A percentile compares a stretch with the other conserved stretches of the same genome.
phyloP scores from a whole-genome alignment of 2,329 filamentous ascomycete species.

The Aureobasidium sp. region DNA sequence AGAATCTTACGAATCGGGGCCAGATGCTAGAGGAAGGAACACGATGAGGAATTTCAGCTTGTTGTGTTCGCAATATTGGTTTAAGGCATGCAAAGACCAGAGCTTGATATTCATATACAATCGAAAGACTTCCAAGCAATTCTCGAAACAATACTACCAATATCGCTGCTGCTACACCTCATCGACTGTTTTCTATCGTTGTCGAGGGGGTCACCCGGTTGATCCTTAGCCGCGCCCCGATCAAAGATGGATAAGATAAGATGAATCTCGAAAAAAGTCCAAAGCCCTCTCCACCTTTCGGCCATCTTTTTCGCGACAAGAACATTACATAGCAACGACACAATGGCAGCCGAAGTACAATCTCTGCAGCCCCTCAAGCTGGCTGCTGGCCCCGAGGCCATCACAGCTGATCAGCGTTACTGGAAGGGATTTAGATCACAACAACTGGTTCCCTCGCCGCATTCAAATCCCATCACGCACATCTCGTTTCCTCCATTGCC shows the following conservation, averaged over 20 bases:
- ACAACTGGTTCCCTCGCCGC: conserved; percentile 81
- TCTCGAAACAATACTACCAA: no score
- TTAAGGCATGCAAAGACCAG: neutral
- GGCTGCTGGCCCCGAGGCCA: conserved; percentile 69
- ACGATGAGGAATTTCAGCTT: neutral
- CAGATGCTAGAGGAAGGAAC: neutral
- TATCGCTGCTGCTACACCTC: neutral
- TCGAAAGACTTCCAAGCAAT: neutral
- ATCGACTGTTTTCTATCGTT: neutral
- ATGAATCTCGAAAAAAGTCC: neutral
- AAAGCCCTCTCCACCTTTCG: conserved; percentile 9
- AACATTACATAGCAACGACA: conserved; percentile 9
- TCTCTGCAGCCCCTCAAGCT: conserved; percentile 75
- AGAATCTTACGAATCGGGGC: neutral
- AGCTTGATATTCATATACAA: neutral
- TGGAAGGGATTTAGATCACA: conserved; percentile 95
- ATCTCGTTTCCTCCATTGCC: conserved; percentile 64
- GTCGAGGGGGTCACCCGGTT: neutral
- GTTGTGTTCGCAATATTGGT: no score
- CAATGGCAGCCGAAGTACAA: conserved; percentile 80
- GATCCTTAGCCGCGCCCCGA: neutral
- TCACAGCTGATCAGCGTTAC: conserved; percentile 90
- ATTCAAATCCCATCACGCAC: conserved; percentile 81
- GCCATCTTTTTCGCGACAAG: conserved; percentile 12
- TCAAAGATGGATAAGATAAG: conserved; percentile 7